Base-by-base conservation (phyloP, 345 rosid genomes). In the Eucalyptus regnans region DNA sequence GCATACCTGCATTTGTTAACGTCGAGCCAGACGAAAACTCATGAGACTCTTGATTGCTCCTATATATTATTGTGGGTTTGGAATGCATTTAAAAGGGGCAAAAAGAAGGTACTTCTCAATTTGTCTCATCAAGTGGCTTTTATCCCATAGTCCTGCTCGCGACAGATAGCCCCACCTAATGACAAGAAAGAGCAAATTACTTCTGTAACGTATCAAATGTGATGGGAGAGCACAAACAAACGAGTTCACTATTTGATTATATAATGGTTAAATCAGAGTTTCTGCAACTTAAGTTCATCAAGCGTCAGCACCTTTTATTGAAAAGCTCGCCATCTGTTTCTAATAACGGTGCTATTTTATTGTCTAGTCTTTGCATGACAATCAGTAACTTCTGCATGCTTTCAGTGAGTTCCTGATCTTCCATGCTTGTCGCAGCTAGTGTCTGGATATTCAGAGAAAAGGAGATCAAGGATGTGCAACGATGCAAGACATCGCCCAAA, bases 91-190 rank as follows among this genome's bases (percentile, higher is more conserved):
- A 16, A n/a, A 51, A 51, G 43, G 83, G 87, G 85, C 87, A 89
- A 58, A 12, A 1, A 86, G 76, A n/a, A 71, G 91, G 5, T 95
- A 97, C 99, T 97, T 97, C 92, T 96, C 99, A 48, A 97, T 95
- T 92, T 97, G 99, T 92, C 99, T 93, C 98, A 96, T 97, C 94
- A 97, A 94, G 88, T 97, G 99, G 94, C 99, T 97, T 94, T 97
- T 96, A 89, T 97, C 98, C 99, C 99, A 97, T 86, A 97, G 92
- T 64, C 97, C 99, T 3, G 99, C 99, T 17, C 99, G 97, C 4
- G 99, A 96, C 81, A 97, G 98, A 91, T 90, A 97, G 56, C 98
- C 99, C 99, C 99, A 96, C 95, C 99, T 97, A 89, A 87, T 86
- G 87, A 87, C 23, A n/a, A 86, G 37, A 22, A 66, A 87, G 68